Evolutionary conservation across 2,329 filamentous ascomycete species (phyloP).

Genomic region (Colletotrichum abscissum): DNA sequence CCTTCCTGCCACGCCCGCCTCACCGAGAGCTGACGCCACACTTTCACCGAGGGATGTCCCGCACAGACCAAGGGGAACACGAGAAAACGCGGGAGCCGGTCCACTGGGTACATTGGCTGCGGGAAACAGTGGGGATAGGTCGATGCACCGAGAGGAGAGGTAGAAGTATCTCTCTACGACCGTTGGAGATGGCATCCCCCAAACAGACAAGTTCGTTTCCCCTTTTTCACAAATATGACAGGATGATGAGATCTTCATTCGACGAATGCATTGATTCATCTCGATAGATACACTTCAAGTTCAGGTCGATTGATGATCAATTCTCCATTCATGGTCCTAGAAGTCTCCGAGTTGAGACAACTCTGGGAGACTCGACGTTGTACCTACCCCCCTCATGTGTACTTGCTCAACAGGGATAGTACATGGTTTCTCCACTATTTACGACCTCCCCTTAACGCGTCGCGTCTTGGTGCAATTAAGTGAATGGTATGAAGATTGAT

Average conservation of each 20-base stretch:
- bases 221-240: not conserved
- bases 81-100: not conserved
- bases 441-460: not conserved
- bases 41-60: not conserved
- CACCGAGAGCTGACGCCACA: not conserved
- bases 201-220: not conserved
- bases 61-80: not conserved
- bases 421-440: not conserved
- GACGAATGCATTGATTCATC: not conserved
- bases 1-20: too few species aligned
- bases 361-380: not conserved
- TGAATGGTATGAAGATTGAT: not conserved
- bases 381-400: not conserved
- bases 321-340: not conserved
- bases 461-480: not conserved
- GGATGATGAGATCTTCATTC: not conserved
- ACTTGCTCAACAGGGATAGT: not conserved
- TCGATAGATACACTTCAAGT: not conserved
- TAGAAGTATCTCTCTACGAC: not conserved
- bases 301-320: not conserved
- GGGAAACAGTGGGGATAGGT: not conserved
- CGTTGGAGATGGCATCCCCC: not conserved
- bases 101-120: not conserved
- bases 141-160: not conserved
- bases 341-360: not conserved